These are phyloP conservation scores for Hymenoscyphus fraxineus DNA, from an alignment of 2,329 filamentous ascomycete genomes.

Conservation along the genomic window DNA sequence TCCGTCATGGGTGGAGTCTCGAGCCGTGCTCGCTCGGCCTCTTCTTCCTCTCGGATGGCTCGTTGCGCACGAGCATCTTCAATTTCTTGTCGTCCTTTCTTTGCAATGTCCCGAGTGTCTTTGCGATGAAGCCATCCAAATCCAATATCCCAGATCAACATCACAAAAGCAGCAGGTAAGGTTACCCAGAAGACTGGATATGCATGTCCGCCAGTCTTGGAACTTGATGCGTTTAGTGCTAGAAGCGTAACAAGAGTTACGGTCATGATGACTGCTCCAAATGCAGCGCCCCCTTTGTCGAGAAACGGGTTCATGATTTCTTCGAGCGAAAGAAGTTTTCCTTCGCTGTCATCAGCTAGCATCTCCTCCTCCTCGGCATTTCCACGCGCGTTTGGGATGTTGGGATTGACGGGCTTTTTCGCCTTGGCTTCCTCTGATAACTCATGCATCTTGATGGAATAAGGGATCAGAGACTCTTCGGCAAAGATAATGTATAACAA, in stretches of 20 bases:
- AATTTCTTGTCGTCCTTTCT: slow-evolving; percentile 48
- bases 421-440: slow-evolving; percentile 54
- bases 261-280: slow-evolving; percentile 64
- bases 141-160: slow-evolving; percentile 64
- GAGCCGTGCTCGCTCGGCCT: slow-evolving; percentile 8
- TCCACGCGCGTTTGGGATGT: slow-evolving; percentile 63
- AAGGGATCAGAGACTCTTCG: slow-evolving; percentile 59
- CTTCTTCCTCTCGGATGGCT: slow-evolving; percentile 36
- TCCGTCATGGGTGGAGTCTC: neutral
- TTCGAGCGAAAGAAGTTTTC: slow-evolving; percentile 58
- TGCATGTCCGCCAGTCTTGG: slow-evolving; percentile 44
- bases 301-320: slow-evolving; percentile 75
- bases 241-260: slow-evolving; percentile 63
- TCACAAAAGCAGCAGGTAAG: slow-evolving; percentile 62
- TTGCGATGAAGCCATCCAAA: slow-evolving; percentile 61
- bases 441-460: slow-evolving; percentile 64
- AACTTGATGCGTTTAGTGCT: slow-evolving; percentile 59
- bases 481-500: slow-evolving; percentile 67
- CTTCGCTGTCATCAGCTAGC: slow-evolving; percentile 45
- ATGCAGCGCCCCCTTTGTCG: slow-evolving; percentile 61
- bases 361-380: slow-evolving; percentile 48
- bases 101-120: slow-evolving; percentile 60
- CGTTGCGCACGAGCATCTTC: slow-evolving; percentile 42
- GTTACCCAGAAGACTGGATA: slow-evolving; percentile 66
- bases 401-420: slow-evolving; percentile 64